Evolutionary conservation across 495 filamentous ascomycete genomes (phyloP).

Genomic region (Alectoria sarmentosa): DNA sequence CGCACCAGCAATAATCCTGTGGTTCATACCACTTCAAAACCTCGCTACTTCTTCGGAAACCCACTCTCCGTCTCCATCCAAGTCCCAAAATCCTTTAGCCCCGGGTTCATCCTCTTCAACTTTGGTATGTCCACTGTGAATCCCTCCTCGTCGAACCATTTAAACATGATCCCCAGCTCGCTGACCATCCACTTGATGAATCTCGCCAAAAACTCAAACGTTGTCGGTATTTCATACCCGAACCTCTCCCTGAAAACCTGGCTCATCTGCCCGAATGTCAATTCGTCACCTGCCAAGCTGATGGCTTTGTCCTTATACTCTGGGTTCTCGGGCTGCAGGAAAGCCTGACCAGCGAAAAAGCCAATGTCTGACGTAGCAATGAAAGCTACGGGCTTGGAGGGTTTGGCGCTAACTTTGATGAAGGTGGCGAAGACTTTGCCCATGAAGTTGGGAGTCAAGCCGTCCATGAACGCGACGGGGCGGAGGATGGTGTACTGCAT

Average conservation of each 20-base stretch:
- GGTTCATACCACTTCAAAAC: background rate
- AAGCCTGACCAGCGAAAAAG: conserved; percentile 53
- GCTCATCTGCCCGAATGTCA: conserved; percentile 45
- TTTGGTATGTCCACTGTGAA: conserved; percentile 52
- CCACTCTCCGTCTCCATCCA: conserved; percentile 56
- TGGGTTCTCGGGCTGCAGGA: conserved; percentile 39
- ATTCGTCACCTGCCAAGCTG: conserved; percentile 53
- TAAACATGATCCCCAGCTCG: conserved; percentile 55
- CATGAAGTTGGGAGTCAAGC: conserved; percentile 48
- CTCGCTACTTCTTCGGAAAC: conserved; percentile 23
- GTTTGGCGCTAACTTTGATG: conserved; percentile 39
- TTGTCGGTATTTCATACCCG: conserved; percentile 43
- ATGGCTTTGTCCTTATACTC: conserved; percentile 40
- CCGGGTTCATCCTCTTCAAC: conserved; percentile 43
- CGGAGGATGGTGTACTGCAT: conserved; percentile 42
- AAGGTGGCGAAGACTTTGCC: conserved; percentile 54
- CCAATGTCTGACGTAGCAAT: conserved; percentile 57
- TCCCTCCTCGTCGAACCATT: conserved; percentile 55
- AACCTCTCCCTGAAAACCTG: conserved; percentile 44
- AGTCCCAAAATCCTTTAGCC: conserved; percentile 48
- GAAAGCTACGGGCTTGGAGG: conserved; percentile 49
- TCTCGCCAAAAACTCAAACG: conserved; percentile 38
- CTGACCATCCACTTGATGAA: conserved; percentile 39
- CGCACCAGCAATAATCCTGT: background rate
- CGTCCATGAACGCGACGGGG: conserved; percentile 56